phyloP scores from a whole-genome alignment of 2,329 filamentous ascomycete species.

The Calonectria pseudoturangicola region DNA sequence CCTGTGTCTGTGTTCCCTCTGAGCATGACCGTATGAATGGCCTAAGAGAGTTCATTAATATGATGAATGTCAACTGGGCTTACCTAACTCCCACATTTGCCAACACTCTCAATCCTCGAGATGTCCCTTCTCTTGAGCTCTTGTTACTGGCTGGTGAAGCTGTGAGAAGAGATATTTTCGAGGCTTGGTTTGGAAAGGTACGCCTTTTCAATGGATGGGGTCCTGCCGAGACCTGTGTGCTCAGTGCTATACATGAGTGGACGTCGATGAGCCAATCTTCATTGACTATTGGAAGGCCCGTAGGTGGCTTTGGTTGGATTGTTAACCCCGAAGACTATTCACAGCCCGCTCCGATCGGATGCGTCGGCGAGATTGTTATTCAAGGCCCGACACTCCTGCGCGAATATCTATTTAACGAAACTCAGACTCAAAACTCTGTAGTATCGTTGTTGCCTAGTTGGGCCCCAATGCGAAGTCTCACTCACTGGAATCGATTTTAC shows the following conservation, averaged over 20 bases:
- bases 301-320: conserved; percentile 13
- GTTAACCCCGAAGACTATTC: conserved; percentile 8
- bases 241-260: conserved; percentile 32
- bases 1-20: conserved; percentile 61
- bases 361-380: conserved; percentile 47
- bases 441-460: conserved; percentile 49
- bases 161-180: conserved; percentile 32
- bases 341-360: conserved; percentile 47
- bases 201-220: conserved; percentile 39
- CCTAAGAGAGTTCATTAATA: conserved; percentile 9
- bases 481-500: neutral
- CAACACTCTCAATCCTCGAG: neutral
- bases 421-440: conserved; percentile 51
- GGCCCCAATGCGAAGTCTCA: neutral
- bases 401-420: conserved; percentile 43
- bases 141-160: conserved; percentile 38
- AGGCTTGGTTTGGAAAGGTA: conserved; percentile 24
- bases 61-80: conserved; percentile 7
- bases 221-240: conserved; percentile 36
- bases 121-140: conserved; percentile 12
- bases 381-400: conserved; percentile 50
- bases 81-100: conserved; percentile 26
- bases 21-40: conserved; percentile 47
- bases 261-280: conserved; percentile 51
- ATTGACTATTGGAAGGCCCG: neutral